Base-by-base conservation (phyloP, 495 filamentous ascomycete species). In the Collariella sp. region DNA sequence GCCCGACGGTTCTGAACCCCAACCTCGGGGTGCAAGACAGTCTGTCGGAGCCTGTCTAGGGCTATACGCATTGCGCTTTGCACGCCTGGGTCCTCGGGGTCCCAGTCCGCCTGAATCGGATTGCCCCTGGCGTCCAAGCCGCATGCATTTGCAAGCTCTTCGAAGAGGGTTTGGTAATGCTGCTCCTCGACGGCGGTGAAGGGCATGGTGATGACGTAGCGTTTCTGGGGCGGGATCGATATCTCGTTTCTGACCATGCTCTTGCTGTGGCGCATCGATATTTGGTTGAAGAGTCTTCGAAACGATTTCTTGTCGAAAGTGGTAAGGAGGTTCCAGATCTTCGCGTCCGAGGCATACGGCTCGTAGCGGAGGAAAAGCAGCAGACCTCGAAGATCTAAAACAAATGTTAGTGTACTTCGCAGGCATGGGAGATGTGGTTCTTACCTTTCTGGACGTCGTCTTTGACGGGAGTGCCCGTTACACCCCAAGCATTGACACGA, bases 141-240 rank as follows among this genome's bases (percentile, higher is more conserved):
- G 54, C 79, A 84, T 0, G 80, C 78, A 7, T 77, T 73, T 39
- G 81, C 83, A 79, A 95, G 89, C 62, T 88, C 70, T 31, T 81
- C 75, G 52, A 87, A 88, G 2, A 91, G 63, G 35, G 80, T 76
- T 16, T 74, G 70, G 62, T 98, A 98, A 52, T 89, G 80, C 62
- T 96, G 87, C 59, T 96, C 86, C 62, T 98, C 93, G 16, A 96
- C 77, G 1, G 86, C 78, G 2, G 83, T 88, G 62, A 96, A 96
- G 0, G 91, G 89, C 50, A 91, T 81, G 0, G 87, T 93, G 48
- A 98, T 87, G 15, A 96, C 83, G 54, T 91, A 79, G 1, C 93
- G 81, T 56, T 83, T 87, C 62, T 97, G 91, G 2, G 80, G 76
- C 12, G 91, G 91, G 1, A 89, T 70, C 3, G 63, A 64, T 12